Evolutionary conservation across 768 basidiomycete genomes (phyloP).

Genomic region (Myochromella boudieri): DNA sequence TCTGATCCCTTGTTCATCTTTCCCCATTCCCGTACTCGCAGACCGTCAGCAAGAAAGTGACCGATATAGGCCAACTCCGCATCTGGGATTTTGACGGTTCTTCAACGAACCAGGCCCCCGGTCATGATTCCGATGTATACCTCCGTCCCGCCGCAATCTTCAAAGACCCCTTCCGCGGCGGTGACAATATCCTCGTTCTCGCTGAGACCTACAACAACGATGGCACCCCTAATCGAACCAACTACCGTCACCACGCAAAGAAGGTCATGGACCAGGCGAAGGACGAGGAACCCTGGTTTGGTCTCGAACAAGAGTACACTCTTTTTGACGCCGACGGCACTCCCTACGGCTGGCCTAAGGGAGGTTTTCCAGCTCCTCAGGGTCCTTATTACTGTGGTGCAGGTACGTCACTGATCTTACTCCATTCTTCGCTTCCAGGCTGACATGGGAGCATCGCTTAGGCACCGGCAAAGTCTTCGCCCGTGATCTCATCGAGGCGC

Average conservation of each 20-base stretch:
- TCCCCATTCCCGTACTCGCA: constrained; percentile 26
- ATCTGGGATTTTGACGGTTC: constrained; percentile 99
- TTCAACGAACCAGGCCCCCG: constrained; percentile 96
- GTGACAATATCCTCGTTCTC: constrained; percentile 96
- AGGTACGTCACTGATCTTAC: constrained; percentile 49
- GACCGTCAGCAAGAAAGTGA: constrained; percentile 87
- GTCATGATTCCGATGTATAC: constrained; percentile 94
- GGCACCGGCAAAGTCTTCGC: constrained; percentile 97
- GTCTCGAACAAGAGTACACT: constrained; percentile 99
- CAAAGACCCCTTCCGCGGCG: constrained; percentile 99
- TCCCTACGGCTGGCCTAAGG: constrained; percentile 97
- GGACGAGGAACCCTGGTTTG: constrained; percentile 87
- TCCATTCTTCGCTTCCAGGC: background rate
- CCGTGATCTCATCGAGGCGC: constrained; percentile 98
- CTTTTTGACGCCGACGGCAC: constrained; percentile 90
- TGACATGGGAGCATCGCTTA: constrained; percentile 24
- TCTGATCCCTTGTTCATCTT: background rate
- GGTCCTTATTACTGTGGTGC: constrained; percentile 99
- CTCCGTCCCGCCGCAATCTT: constrained; percentile 97
- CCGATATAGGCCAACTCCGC: constrained; percentile 87
- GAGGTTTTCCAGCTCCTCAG: constrained; percentile 99
- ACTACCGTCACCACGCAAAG: constrained; percentile 90
- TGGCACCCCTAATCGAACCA: constrained; percentile 95
- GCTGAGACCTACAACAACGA: constrained; percentile 99
- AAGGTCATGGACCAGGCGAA: constrained; percentile 96